Evolutionary conservation across 2,329 filamentous ascomycete species (phyloP).

Genomic region (Aureobasidium melanogenum): DNA sequence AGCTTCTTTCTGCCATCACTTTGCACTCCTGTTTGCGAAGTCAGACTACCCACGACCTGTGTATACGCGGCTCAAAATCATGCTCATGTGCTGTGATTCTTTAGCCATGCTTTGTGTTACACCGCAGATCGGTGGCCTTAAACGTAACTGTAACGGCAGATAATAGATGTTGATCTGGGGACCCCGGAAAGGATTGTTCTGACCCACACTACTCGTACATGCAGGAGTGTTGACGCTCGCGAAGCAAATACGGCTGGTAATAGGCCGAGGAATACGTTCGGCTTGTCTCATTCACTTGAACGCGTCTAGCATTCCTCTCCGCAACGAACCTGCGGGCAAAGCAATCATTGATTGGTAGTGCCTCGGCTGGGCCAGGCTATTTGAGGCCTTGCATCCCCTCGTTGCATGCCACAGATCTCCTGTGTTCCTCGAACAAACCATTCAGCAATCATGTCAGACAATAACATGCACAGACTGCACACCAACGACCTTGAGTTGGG

Average conservation of each 20-base stretch:
- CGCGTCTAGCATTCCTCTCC: neutral
- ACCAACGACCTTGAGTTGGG: conserved; percentile 37
- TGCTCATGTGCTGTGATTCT: neutral
- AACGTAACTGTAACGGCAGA: neutral
- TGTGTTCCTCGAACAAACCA: too few relatives aligned
- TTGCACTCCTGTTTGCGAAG: neutral
- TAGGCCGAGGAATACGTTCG: neutral
- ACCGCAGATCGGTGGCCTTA: neutral
- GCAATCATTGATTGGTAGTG: neutral
- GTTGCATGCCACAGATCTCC: neutral
- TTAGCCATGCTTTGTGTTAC: neutral
- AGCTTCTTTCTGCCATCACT: neutral
- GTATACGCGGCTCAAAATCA: neutral
- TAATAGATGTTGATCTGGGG: neutral
- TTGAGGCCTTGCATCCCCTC: neutral
- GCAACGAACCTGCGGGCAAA: neutral
- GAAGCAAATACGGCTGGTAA: neutral
- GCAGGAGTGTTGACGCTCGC: neutral
- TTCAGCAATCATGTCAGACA: neutral
- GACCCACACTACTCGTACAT: neutral
- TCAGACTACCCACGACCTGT: neutral
- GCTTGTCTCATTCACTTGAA: neutral
- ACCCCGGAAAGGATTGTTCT: neutral
- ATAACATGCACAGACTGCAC: conserved; percentile 22
- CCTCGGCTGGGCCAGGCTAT: neutral